A percentile compares a stretch with the other conserved stretches of the same genome.
Conservation (phyloP, 2,329 filamentous ascomycete genomes). For the Arthroderma uncinatum region DNA sequence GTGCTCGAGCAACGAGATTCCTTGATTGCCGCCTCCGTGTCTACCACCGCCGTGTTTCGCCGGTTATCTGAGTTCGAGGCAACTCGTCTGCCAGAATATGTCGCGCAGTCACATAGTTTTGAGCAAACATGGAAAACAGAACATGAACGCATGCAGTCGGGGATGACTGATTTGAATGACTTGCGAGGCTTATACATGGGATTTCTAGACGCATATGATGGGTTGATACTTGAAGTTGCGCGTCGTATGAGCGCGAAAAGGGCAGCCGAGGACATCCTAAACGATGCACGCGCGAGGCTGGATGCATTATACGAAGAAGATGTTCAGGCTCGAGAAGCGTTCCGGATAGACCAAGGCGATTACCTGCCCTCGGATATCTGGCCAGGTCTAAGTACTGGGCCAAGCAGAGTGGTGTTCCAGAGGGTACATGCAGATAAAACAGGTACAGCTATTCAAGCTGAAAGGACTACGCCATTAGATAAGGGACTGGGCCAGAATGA, state of each 20-base stretch:
- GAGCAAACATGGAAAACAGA: slow-evolving; percentile 59
- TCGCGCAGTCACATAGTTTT: slow-evolving; percentile 39
- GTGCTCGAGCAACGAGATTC: slow-evolving; percentile 54
- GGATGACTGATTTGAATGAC: slow-evolving; percentile 63
- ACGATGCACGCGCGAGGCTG: slow-evolving; percentile 65
- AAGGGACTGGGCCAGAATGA: background rate
- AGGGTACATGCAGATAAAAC: slow-evolving; percentile 27
- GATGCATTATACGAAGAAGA: slow-evolving; percentile 66
- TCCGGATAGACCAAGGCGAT: slow-evolving; percentile 72
- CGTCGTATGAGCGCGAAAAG: slow-evolving; percentile 62
- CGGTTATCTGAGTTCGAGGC: slow-evolving; percentile 56
- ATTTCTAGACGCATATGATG: slow-evolving; percentile 74
- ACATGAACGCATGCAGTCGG: slow-evolving; percentile 54
- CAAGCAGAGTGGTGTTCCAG: slow-evolving; percentile 37
- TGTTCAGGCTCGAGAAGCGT: slow-evolving; percentile 59
- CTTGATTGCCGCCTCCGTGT: slow-evolving; percentile 44
- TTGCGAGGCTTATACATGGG: slow-evolving; percentile 76
- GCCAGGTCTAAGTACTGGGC: slow-evolving; percentile 56
- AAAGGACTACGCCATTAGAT: background rate
- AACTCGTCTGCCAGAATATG: slow-evolving; percentile 47
- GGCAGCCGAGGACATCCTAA: slow-evolving; percentile 61
- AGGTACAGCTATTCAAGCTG: slow-evolving; percentile 19
- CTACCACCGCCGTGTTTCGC: slow-evolving; percentile 52
- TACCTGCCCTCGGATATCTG: slow-evolving; percentile 81
- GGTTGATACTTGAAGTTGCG: slow-evolving; percentile 71